Evolutionary conservation across 2,329 filamentous ascomycete genomes (phyloP), one percentile per base, ranked within the genome.

Genomic region (Trichophaea hybrida): DNA sequence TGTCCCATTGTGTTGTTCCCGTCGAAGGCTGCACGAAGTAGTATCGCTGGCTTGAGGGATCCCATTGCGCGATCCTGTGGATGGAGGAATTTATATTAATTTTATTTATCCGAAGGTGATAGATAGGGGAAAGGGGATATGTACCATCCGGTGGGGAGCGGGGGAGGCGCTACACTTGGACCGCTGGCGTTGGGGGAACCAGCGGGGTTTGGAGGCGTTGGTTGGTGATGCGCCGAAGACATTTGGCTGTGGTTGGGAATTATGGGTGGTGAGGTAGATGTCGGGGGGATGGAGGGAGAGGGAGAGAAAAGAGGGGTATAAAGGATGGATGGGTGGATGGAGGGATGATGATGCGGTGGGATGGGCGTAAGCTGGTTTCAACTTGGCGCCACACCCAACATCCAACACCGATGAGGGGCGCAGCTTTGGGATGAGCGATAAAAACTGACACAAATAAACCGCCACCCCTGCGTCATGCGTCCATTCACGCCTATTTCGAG

Each of bases 21-120:
- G 66, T 69, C 7, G 66, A 57, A 33, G 66, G 65, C 53, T 69
- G 65, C 32, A 69, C 67, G 50, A 60, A 69, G 58, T 69, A 69
- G 49, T 69, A 69, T 34, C 66, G 64, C 55, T 69, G 65, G 46
- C 59, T 65, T 49, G 49, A 61, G n/a, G 67, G 67, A 51, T 69
- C 67, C 67, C 67, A 69, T 63, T 69, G 67, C 24, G 67, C 65
- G 53, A 69, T 68, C 67, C 67, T 63, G 13, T 15, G 17, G 31
- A 32, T 15, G n/a, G 24, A 24, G 24, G 3, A 24, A 24, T 24
- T 24, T 24, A 24, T 24, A 24, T 24, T 24, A 24, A 24, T 24
- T 24, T 55, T 33, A 58, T 48, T 49, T 35, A 34, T 40, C 15
- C 31, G 5, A 5, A 13, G 2, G 43, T 7, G 33, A n/a, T 34